These are phyloP conservation scores for Sugiyamaella americana DNA, from an alignment of 805 yeast genomes.

Conservation along the genomic window DNA sequence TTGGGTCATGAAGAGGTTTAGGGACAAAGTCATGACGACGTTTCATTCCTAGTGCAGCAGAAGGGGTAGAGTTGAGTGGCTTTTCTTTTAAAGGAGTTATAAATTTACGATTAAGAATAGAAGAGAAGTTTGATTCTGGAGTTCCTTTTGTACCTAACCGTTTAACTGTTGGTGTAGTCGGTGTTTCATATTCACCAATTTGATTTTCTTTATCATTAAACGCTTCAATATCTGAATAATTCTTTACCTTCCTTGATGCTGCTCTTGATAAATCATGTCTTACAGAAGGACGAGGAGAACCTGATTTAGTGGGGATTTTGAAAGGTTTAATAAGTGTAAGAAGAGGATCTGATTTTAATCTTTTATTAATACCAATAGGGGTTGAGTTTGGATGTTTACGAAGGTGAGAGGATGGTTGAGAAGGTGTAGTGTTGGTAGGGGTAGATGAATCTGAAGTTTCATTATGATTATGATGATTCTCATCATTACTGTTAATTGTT, in stretches of 20 bases:
- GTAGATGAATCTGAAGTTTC: too few species aligned
- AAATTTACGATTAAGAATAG: constrained; percentile 13
- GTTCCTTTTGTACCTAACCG: constrained; percentile 5
- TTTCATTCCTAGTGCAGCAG: constrained; percentile 82
- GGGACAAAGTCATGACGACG: constrained; percentile 67
- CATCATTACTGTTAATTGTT: too few species aligned
- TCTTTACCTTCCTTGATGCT: neutral
- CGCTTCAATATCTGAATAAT: constrained; percentile 14
- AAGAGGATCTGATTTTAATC: neutral
- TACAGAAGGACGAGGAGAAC: neutral
- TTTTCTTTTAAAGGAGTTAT: constrained; percentile 16
- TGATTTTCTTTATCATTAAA: constrained; percentile 12
- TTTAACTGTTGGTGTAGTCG: neutral
- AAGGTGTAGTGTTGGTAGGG: too few species aligned
- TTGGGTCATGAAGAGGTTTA: constrained; percentile 90
- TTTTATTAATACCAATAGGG: neutral
- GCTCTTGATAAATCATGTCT: neutral
- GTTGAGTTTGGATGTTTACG: too few species aligned
- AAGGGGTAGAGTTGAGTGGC: constrained; percentile 34
- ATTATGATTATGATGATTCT: too few species aligned
- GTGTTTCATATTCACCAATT: neutral
- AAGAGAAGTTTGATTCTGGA: neutral
- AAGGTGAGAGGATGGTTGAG: too few species aligned
- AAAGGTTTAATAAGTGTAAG: constrained; percentile 1
- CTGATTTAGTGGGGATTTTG: constrained; percentile 1